Evolutionary conservation across 2,329 filamentous ascomycete species (phyloP).

Genomic region (Monosporascus cannonballus): DNA sequence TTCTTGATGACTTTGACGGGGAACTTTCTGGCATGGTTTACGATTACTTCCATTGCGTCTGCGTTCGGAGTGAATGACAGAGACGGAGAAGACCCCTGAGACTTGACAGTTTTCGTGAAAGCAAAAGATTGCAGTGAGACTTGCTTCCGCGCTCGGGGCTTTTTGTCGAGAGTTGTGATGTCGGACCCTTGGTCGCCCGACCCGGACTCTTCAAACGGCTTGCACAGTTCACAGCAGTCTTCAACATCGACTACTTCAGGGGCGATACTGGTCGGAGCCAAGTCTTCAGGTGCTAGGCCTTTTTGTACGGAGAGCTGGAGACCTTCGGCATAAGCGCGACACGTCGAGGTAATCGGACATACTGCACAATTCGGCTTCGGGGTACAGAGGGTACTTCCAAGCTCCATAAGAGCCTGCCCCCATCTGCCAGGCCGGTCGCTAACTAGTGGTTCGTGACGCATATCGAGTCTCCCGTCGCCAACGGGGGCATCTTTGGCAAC

Average conservation of each 20-base stretch:
- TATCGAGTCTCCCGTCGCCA: slow-evolving; percentile 6
- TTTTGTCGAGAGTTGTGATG: slow-evolving; percentile 5
- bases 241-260: slow-evolving; percentile 37
- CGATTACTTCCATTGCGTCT: slow-evolving; percentile 27
- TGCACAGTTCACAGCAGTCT: slow-evolving; percentile 44
- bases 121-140: slow-evolving; percentile 21
- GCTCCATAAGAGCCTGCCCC: slow-evolving; percentile 61
- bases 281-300: slow-evolving; percentile 7
- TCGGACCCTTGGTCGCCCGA: slow-evolving; percentile 15
- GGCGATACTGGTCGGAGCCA: neutral
- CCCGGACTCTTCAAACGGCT: slow-evolving; percentile 33
- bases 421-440: slow-evolving; percentile 52
- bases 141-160: slow-evolving; percentile 12
- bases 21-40: slow-evolving; percentile 43
- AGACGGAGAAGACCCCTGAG: slow-evolving; percentile 2
- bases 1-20: slow-evolving; percentile 47
- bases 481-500: slow-evolving; percentile 35
- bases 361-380: slow-evolving; percentile 50
- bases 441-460: slow-evolving; percentile 6
- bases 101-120: slow-evolving; percentile 12
- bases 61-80: slow-evolving; percentile 9
- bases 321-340: slow-evolving; percentile 46
- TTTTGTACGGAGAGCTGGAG: slow-evolving; percentile 21
- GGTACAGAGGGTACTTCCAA: slow-evolving; percentile 56
- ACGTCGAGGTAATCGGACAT: slow-evolving; percentile 46